Percentiles rank a stretch among this genome's conserved stretches.
phyloP scores from a whole-genome alignment of 179 eudicot genomes.

The Spinacia oleracea region DNA sequence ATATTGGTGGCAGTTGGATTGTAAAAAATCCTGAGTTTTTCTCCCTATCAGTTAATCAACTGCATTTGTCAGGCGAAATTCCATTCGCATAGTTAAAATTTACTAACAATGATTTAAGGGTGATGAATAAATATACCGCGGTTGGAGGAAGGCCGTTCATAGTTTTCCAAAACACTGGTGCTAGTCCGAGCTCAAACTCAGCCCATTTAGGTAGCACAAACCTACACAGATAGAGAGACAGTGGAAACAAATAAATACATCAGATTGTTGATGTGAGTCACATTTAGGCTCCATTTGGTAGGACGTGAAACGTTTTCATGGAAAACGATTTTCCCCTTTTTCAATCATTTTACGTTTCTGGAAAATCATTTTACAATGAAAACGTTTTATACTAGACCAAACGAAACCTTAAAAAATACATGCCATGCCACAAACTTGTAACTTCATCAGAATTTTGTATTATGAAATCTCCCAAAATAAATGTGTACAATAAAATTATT shows the following conservation, averaged over 20 bases:
- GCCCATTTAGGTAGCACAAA: slow-evolving; percentile 83
- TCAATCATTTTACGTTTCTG: too few relatives aligned
- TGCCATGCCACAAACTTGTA: too few relatives aligned
- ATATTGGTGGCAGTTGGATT: slow-evolving; percentile 79
- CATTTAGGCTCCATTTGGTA: too few relatives aligned
- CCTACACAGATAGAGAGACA: slow-evolving; percentile 32
- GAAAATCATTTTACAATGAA: too few relatives aligned
- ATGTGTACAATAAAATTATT: too few relatives aligned
- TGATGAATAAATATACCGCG: slow-evolving; percentile 50
- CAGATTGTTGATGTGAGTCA: background rate
- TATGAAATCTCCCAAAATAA: background rate
- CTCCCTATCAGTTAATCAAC: slow-evolving; percentile 49
- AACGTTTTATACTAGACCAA: too few relatives aligned
- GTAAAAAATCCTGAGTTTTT: slow-evolving; percentile 70
- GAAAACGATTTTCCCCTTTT: too few relatives aligned
- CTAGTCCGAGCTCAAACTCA: slow-evolving; percentile 75
- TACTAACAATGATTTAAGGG: background rate
- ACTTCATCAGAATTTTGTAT: background rate
- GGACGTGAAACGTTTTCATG: too few relatives aligned
- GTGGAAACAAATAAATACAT: slow-evolving; percentile 6
- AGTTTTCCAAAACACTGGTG: slow-evolving; percentile 89
- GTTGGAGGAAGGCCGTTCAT: slow-evolving; percentile 92
- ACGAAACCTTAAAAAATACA: too few relatives aligned
- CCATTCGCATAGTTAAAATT: background rate
- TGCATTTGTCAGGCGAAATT: slow-evolving; percentile 7